Evolutionary conservation across 495 filamentous ascomycete genomes (phyloP).

Genomic region (Talaromyces stipitatus): DNA sequence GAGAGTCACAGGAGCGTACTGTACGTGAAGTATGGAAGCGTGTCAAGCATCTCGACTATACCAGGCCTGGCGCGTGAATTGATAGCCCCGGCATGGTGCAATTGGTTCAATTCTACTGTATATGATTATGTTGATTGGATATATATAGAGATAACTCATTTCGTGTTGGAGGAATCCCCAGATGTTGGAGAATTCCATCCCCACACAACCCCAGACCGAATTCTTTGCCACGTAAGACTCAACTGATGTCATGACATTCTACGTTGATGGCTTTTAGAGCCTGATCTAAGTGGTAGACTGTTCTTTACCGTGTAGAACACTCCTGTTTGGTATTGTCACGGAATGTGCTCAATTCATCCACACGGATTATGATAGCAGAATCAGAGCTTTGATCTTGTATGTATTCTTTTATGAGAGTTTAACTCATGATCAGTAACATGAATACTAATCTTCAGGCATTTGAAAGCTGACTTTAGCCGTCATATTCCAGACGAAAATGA

Average conservation of each 20-base stretch:
- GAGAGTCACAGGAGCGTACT: conserved; percentile 55
- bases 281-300: not conserved
- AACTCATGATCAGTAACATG: too few relatives aligned
- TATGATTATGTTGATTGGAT: not conserved
- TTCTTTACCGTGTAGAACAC: not conserved
- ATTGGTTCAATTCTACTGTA: conserved; percentile 5
- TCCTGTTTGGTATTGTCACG: not conserved
- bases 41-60: conserved; percentile 53
- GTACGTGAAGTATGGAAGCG: conserved; percentile 63
- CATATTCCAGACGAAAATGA: not conserved
- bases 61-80: conserved; percentile 43
- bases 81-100: not conserved
- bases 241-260: conserved; percentile 1
- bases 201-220: not conserved
- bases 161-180: not conserved
- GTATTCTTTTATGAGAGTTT: not conserved
- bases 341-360: not conserved
- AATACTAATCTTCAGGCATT: not conserved
- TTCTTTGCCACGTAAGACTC: not conserved
- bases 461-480: not conserved
- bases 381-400: not conserved
- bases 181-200: not conserved
- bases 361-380: not conserved
- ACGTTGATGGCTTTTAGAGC: not conserved
- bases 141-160: not conserved